Conservation (phyloP, 1,139 yeast species). For the Kodamaea sp. region DNA sequence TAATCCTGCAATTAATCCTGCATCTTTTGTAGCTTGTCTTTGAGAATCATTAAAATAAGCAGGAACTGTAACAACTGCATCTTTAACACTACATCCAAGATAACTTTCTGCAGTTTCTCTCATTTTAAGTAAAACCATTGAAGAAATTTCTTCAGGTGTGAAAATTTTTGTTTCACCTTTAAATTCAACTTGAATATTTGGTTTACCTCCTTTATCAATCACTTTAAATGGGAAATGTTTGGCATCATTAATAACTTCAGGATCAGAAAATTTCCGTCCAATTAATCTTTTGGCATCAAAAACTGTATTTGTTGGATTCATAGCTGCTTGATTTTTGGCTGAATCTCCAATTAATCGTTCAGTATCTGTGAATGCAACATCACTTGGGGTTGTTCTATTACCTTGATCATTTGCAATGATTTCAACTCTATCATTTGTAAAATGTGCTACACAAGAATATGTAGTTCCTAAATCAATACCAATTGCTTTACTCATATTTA, state of each 20-base stretch:
- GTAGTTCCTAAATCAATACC: constrained; percentile 31
- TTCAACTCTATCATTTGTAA: constrained; percentile 17
- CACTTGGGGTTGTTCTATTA: constrained; percentile 38
- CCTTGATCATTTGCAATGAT: constrained; percentile 51
- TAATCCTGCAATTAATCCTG: constrained; percentile 49
- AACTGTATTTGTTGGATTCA: constrained; percentile 30
- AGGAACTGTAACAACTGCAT: constrained; percentile 50
- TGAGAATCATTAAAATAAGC: constrained; percentile 50
- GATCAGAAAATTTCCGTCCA: constrained; percentile 45
- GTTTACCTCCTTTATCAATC: constrained; percentile 20
- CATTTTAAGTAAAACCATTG: constrained; percentile 35
- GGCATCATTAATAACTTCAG: constrained; percentile 41
- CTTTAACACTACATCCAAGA: constrained; percentile 39
- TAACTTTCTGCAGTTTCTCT: constrained; percentile 47
- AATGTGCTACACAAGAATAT: constrained; percentile 27
- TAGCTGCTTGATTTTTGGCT: constrained; percentile 30
- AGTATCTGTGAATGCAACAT: constrained; percentile 28
- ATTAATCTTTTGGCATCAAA: constrained; percentile 33
- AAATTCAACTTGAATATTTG: constrained; percentile 22
- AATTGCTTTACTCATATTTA: constrained; percentile 18
- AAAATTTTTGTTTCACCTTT: constrained; percentile 19
- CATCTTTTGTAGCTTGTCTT: constrained; percentile 51
- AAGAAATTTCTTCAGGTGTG: constrained; percentile 26
- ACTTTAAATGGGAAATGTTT: constrained; percentile 45
- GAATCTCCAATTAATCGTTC: constrained; percentile 31